Conservation (phyloP, 306 rosid species). For the Oemleria cerasiformis region DNA sequence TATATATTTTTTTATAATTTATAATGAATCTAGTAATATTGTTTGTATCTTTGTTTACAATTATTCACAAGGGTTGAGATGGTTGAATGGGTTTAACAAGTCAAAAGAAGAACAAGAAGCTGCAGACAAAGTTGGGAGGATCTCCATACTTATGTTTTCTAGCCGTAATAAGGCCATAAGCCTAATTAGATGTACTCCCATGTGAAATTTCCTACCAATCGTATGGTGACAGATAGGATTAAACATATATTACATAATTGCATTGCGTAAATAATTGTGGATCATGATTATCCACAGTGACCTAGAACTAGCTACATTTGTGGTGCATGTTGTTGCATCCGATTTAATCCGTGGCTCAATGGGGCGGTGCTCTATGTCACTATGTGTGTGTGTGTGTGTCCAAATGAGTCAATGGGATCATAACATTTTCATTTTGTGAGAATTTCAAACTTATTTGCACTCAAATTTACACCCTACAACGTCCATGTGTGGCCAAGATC, state of each 20-base stretch:
- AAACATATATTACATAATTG: conserved; percentile 16
- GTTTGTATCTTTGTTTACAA: neutral
- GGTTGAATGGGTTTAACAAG: neutral
- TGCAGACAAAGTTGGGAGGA: conserved; percentile 10
- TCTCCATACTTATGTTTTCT: conserved; percentile 8
- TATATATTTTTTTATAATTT: conserved; percentile 27
- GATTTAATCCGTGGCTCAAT: conserved; percentile 83
- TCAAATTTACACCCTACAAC: neutral
- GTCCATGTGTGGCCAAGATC: neutral
- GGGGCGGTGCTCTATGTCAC: conserved; percentile 60
- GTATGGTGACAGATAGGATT: neutral
- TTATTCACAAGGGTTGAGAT: neutral
- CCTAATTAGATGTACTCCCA: neutral
- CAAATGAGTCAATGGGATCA: conserved; percentile 38
- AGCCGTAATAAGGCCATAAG: neutral
- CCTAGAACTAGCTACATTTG: conserved; percentile 52
- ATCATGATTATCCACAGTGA: conserved; percentile 46
- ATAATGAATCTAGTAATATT: neutral
- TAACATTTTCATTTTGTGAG: no score
- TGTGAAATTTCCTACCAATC: neutral
- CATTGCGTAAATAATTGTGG: conserved; percentile 36
- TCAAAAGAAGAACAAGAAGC: conserved; percentile 3
- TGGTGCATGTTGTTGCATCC: conserved; percentile 36
- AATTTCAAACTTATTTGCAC: neutral
- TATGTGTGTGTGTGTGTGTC: neutral